Evolutionary conservation across 495 filamentous ascomycete species (phyloP).

Genomic region (Talaromyces borbonicus): DNA sequence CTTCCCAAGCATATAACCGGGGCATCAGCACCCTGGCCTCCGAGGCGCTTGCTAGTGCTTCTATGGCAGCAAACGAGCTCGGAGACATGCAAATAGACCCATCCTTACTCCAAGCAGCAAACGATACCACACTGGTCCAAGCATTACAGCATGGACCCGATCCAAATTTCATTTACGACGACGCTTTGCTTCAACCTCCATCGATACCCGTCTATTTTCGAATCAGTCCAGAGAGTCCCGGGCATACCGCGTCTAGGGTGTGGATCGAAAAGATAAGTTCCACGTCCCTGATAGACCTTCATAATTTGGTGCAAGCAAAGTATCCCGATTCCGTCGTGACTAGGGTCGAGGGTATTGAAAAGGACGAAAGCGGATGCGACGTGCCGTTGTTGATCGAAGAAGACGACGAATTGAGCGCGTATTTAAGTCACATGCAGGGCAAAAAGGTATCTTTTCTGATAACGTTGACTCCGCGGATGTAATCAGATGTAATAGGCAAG

Average conservation of each 20-base stretch:
- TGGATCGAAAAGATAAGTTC: constrained; percentile 54
- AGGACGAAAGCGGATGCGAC: constrained; percentile 47
- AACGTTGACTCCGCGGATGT: constrained; percentile 19
- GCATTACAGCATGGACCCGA: constrained; percentile 30
- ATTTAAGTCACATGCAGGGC: constrained; percentile 51
- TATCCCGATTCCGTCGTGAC: constrained; percentile 45
- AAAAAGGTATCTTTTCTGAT: constrained; percentile 61
- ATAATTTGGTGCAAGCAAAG: constrained; percentile 42
- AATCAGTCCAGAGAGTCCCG: constrained; percentile 42
- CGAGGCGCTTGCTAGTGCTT: constrained; percentile 39
- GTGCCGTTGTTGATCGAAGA: constrained; percentile 50
- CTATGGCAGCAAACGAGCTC: constrained; percentile 32
- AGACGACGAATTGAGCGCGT: constrained; percentile 61
- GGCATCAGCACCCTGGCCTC: constrained; percentile 44
- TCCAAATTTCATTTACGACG: constrained; percentile 27
- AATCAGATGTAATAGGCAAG: background rate
- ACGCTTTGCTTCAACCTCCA: constrained; percentile 21
- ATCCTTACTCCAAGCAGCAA: constrained; percentile 41
- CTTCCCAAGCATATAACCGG: constrained; percentile 27
- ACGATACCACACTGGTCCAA: constrained; percentile 34
- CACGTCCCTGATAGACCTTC: constrained; percentile 46
- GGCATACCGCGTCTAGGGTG: constrained; percentile 35
- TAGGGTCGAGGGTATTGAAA: constrained; percentile 56
- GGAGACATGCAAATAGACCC: constrained; percentile 59
- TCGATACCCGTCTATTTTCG: constrained; percentile 56